Evolutionary conservation across 257 asterid species (phyloP).

Genomic region (Anisodus acutangulus): DNA sequence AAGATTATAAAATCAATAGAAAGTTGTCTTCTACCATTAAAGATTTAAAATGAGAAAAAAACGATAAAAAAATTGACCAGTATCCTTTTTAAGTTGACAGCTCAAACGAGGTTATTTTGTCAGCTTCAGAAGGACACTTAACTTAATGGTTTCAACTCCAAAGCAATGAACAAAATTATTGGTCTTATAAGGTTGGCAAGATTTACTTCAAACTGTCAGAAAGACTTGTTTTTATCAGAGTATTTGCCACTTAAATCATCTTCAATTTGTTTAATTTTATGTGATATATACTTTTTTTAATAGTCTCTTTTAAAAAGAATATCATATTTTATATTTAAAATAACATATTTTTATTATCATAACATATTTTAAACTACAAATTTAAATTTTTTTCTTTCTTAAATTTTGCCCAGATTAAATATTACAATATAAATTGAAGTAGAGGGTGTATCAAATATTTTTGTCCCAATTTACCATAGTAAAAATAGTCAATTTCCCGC

Average conservation of each 20-base stretch:
- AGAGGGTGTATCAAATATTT: too few relatives aligned
- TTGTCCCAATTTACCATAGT: background rate
- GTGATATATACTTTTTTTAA: too few relatives aligned
- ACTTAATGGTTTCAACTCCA: background rate
- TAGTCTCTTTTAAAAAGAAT: too few relatives aligned
- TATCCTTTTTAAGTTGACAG: background rate
- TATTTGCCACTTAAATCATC: too few relatives aligned
- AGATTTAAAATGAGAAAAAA: background rate
- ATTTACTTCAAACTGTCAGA: slow-evolving; percentile 21
- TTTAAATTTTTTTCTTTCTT: too few relatives aligned
- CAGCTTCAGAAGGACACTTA: slow-evolving; percentile 17
- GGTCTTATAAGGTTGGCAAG: background rate
- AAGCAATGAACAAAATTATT: background rate
- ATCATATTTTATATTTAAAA: too few relatives aligned
- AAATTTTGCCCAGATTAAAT: too few relatives aligned
- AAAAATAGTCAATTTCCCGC: slow-evolving; percentile 44
- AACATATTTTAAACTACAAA: too few relatives aligned
- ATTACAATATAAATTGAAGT: too few relatives aligned
- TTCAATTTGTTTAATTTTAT: too few relatives aligned
- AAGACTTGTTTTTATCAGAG: background rate
- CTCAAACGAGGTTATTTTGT: slow-evolving; percentile 13
- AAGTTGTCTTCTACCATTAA: background rate
- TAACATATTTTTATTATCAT: too few relatives aligned
- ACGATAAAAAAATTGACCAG: background rate
- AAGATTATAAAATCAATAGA: background rate